Evolutionary conservation across 2,329 filamentous ascomycete genomes (phyloP).

Genomic region (Rhytidhysteron rufulum): DNA sequence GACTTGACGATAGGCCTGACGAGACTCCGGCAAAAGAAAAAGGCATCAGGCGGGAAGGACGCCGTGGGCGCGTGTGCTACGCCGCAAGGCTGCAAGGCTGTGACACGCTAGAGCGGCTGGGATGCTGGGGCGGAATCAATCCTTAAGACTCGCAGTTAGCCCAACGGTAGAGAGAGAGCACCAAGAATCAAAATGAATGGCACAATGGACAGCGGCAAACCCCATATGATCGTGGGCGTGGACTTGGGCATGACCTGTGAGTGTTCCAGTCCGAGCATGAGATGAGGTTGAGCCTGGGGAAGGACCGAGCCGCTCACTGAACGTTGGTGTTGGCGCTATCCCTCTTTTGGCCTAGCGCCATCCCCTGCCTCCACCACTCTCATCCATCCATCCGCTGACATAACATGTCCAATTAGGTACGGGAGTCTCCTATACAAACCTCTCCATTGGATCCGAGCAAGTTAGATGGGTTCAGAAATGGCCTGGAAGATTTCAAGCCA

Average conservation of each 20-base stretch:
- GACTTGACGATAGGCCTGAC: too few relatives aligned
- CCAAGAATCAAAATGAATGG: conserved; percentile 4
- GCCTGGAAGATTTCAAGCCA: conserved; percentile 51
- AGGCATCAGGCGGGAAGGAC: too few relatives aligned
- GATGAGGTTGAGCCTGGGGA: background rate
- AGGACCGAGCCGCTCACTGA: background rate
- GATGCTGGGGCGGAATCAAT: background rate
- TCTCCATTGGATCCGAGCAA: conserved; percentile 29
- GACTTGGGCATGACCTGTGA: conserved; percentile 38
- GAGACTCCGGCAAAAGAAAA: too few relatives aligned
- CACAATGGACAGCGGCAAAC: conserved; percentile 17
- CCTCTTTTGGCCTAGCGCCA: background rate
- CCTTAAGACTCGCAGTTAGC: conserved; percentile 4
- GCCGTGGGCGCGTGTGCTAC: too few relatives aligned
- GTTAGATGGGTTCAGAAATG: conserved; percentile 45
- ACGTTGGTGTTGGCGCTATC: too few relatives aligned
- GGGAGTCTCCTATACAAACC: conserved; percentile 36
- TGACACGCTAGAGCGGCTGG: conserved; percentile 6
- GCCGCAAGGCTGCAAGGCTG: conserved; percentile 25
- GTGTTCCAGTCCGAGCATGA: too few relatives aligned
- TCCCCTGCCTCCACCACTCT: background rate
- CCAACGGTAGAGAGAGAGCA: conserved; percentile 1
- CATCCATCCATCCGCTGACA: background rate
- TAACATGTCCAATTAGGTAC: conserved; percentile 18
- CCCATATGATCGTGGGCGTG: conserved; percentile 30